Percentiles rank a stretch among this genome's conserved stretches.
phyloP scores from a whole-genome alignment of 225 moss, liverwort and hornwort species.

The Sphagnum contortum region DNA sequence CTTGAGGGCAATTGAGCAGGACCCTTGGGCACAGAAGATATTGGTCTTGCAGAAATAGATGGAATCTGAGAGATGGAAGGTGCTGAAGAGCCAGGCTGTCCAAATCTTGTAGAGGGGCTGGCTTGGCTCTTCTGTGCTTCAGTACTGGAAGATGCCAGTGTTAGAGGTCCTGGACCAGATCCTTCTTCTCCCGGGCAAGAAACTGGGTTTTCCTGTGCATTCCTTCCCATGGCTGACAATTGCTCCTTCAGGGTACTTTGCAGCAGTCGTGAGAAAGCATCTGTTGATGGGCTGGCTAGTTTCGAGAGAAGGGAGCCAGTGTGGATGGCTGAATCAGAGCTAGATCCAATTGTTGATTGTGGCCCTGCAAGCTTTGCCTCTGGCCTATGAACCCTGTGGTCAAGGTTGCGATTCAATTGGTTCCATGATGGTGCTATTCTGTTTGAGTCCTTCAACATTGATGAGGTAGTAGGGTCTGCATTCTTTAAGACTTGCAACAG shows the following conservation, averaged over 20 bases:
- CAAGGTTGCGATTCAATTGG: slow-evolving; percentile 26
- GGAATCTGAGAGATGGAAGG: slow-evolving; percentile 24
- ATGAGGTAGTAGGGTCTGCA: slow-evolving; percentile 19
- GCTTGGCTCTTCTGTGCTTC: slow-evolving; percentile 19
- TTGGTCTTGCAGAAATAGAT: slow-evolving; percentile 15
- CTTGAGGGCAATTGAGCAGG: slow-evolving; percentile 41
- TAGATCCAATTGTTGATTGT: slow-evolving; percentile 15
- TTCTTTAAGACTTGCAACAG: slow-evolving; percentile 17
- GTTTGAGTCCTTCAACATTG: slow-evolving; percentile 30
- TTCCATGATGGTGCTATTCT: slow-evolving; percentile 35
- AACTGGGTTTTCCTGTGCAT: slow-evolving; percentile 8
- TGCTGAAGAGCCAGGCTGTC: slow-evolving; percentile 8
- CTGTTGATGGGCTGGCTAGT: slow-evolving; percentile 8
- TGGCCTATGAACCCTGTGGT: background rate
- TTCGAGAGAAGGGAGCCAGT: background rate
- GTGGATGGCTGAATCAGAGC: slow-evolving; percentile 17
- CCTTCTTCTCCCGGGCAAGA: slow-evolving; percentile 11
- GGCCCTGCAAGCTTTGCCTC: slow-evolving; percentile 13
- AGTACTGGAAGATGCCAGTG: slow-evolving; percentile 11
- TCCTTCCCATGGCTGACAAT: background rate
- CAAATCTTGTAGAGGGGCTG: slow-evolving; percentile 5
- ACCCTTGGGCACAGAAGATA: slow-evolving; percentile 14
- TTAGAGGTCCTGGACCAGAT: slow-evolving; percentile 9
- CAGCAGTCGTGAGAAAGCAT: slow-evolving; percentile 26
- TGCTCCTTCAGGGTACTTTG: slow-evolving; percentile 44